Evolutionary conservation across 208 protist genomes (phyloP), one percentile per base, ranked within the genome.

Genomic region (Trypanosomatidae sp.): DNA sequence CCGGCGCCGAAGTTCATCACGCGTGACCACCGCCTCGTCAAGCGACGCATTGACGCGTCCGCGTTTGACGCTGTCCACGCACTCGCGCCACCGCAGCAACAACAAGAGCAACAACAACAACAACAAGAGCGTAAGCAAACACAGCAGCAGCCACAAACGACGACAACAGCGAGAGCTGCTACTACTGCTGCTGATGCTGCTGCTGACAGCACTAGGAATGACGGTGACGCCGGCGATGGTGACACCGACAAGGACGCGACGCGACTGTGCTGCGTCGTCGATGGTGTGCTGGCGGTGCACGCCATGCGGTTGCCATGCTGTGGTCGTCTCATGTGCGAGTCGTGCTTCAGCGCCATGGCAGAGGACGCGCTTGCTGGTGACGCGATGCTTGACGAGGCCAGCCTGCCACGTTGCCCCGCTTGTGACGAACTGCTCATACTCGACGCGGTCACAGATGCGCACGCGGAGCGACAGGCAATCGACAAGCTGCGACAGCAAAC

Each of bases 1-100:
- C 78, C 84, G 8, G 73, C 76, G 19, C 64, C 84, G 2, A 88
- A 89, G 55, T 92, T 92, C 54, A 80, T 92, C 39, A 92, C 84
- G 7, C 61, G 71, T 18, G 79, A 88, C 42, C 64, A 78, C 15
- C 71, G 75, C 2, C 41, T 87, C 13, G 83, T 92, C 45, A 88
- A 87, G 60, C 57, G 83, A 3, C 57, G 65, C 24, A 47, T 92
- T 2, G 78, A 88, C 43, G 57, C 66, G 7, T 55, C 66, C 5
- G 73, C 64, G 15, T 85, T 92, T 42, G 56, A 54, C 0, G 45
- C 52, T 8, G 64, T 84, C 19, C 60, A 65, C 1, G 48, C 53
- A 11, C 35, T 56, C 18, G 32, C 10, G 11, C n/a, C 30, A 33
- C n/a, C n/a, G n/a, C n/a, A 16, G 21, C 6, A 15, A 20, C 1